Percentiles rank a stretch among this genome's conserved stretches.
Conservation (phyloP, 169 alveolate species). For the Eimeria maxima region DNA sequence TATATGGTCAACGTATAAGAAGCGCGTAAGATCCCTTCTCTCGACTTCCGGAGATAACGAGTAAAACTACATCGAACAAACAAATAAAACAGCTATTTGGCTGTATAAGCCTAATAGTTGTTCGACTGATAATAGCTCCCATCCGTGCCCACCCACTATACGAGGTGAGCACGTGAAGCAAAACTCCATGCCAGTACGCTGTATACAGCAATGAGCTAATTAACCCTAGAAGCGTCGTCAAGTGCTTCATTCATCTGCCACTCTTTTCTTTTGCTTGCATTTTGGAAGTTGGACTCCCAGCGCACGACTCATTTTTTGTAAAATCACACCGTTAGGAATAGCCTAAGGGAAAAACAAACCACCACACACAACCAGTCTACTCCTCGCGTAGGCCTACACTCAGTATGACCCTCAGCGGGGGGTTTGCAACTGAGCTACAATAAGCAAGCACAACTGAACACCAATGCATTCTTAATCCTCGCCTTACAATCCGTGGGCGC, state of each 20-base stretch:
- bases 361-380: background rate
- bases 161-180: background rate
- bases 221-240: background rate
- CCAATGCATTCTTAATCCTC: background rate
- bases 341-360: conserved; percentile 79
- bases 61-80: background rate
- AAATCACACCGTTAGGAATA: conserved; percentile 86
- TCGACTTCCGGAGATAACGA: background rate
- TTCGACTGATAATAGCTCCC: background rate
- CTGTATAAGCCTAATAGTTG: background rate
- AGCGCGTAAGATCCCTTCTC: background rate
- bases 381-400: background rate
- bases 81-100: background rate
- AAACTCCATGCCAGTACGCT: background rate
- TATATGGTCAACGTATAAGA: background rate
- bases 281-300: conserved; percentile 84
- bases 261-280: conserved; percentile 78
- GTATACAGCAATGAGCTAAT: background rate
- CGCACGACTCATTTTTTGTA: conserved; percentile 85
- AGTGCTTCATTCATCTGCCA: conserved; percentile 5
- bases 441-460: background rate
- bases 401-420: background rate
- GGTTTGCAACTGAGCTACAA: background rate
- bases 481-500: background rate
- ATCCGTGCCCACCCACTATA: background rate